phyloP scores from a whole-genome alignment of 1,284 basidiomycete species.

The Cryptococcus amylolentus region DNA sequence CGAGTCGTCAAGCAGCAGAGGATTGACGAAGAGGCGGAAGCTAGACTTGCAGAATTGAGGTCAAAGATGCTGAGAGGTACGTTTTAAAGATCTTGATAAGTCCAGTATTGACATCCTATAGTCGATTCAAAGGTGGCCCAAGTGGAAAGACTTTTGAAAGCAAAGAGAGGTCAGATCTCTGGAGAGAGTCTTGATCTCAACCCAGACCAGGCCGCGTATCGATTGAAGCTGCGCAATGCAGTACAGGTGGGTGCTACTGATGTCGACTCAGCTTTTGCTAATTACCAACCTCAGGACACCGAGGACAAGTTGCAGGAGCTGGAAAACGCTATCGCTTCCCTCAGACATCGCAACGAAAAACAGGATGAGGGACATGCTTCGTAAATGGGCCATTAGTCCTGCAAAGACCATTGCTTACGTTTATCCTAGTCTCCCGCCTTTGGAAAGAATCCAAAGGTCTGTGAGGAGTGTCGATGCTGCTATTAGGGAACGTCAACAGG shows the following conservation, averaged over 20 bases:
- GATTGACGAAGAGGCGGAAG: constrained; percentile 27
- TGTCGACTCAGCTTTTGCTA: neutral
- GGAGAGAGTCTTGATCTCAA: constrained; percentile 53
- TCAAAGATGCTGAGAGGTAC: constrained; percentile 51
- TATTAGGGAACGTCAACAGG: constrained; percentile 45
- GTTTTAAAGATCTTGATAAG: neutral
- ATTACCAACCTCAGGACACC: constrained; percentile 28
- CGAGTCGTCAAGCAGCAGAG: constrained; percentile 33
- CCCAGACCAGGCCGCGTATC: constrained; percentile 54
- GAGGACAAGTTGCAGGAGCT: constrained; percentile 50
- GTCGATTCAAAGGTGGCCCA: constrained; percentile 52
- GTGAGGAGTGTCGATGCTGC: constrained; percentile 52
- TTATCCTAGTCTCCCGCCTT: constrained; percentile 41
- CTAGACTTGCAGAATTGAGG: constrained; percentile 50
- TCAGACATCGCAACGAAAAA: constrained; percentile 34
- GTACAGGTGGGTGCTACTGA: constrained; percentile 28
- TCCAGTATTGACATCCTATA: constrained; percentile 22
- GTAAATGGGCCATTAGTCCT: constrained; percentile 4
- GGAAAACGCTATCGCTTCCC: constrained; percentile 29
- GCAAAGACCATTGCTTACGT: neutral
- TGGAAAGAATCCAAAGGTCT: constrained; percentile 53
- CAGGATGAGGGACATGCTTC: constrained; percentile 12
- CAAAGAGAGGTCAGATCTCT: constrained; percentile 52
- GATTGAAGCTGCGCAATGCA: constrained; percentile 49
- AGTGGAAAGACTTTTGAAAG: constrained; percentile 52